Evolutionary conservation across 352 stramenopile species (phyloP), one percentile per base, ranked within the genome.

Genomic region (Phytophthora hibernalis): DNA sequence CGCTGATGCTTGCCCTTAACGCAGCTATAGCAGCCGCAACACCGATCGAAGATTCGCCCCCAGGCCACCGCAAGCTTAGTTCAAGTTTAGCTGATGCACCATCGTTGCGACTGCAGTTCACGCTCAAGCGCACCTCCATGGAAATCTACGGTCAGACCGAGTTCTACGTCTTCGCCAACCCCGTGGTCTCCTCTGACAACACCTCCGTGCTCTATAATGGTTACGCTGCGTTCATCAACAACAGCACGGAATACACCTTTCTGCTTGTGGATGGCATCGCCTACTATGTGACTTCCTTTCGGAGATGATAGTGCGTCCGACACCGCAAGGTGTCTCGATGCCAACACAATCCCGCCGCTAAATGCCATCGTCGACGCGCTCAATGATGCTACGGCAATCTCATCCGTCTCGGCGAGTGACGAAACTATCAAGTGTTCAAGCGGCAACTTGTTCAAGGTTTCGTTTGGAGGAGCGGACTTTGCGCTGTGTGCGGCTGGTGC

Each of bases 151-250:
- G 71, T 2, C 48, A 66, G 22, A 66, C 70, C 52, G 22, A 77
- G 43, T 72, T 78, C 45, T 61, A 80, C 43, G 58, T 80, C 5
- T 72, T 80, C 24, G 75, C 66, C 21, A 78, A 72, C 40, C 76
- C 65, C 4, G 57, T 76, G 21, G 57, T 74, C 44, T 61, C 55
- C 1, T 35, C 42, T 1, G 51, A 66, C 58, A 60, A 60, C 38
- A 53, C 56, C 12, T 56, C 42, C n/a, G 62, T 83, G 20, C 35
- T 73, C 26, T 83, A 74, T 49, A 48, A 79, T 54, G 68, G 56
- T 5, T 68, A 67, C 47, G 50, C 68, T 24, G 44, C 51, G 1
- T 67, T 73, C 44, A 50, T 58, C 15, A 56, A 70, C 37, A 54
- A 49, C 30, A 42, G 48, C 22, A 69, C 56, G 0, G 49, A 50